Percentiles rank a stretch among this genome's conserved stretches.
Conservation (phyloP, 1,284 basidiomycete species). For the Sporisorium scitamineum region DNA sequence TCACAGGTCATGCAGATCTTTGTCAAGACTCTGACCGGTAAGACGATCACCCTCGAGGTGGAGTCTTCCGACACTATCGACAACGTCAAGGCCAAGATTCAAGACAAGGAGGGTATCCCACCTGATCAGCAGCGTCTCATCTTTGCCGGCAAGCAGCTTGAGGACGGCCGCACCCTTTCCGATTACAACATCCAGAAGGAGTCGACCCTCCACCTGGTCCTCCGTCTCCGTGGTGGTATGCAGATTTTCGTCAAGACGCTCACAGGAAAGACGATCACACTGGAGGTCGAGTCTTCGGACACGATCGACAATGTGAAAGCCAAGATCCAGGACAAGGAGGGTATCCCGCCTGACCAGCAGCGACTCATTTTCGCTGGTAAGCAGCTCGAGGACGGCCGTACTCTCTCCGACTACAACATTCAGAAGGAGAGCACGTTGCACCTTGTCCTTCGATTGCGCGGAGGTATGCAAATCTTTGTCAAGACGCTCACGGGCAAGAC, state of each 20-base stretch:
- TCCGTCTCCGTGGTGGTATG: conserved; percentile 67
- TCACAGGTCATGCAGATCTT: conserved; percentile 63
- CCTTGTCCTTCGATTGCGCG: conserved; percentile 64
- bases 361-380: conserved; percentile 72
- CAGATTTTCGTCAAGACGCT: conserved; percentile 75
- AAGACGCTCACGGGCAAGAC: conserved; percentile 64
- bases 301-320: conserved; percentile 85
- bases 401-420: conserved; percentile 71
- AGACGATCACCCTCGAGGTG: conserved; percentile 94
- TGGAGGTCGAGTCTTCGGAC: conserved; percentile 88
- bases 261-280: conserved; percentile 97
- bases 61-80: conserved; percentile 93
- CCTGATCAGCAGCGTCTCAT: conserved; percentile 72
- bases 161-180: conserved; percentile 71
- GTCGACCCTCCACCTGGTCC: conserved; percentile 62
- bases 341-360: conserved; percentile 71
- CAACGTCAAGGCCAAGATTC: conserved; percentile 74
- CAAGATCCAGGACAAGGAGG: conserved; percentile 69
- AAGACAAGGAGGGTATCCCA: conserved; percentile 69
- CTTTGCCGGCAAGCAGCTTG: conserved; percentile 72
- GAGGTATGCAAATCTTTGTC: conserved; percentile 65
- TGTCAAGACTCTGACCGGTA: conserved; percentile 85
- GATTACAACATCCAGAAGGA: conserved; percentile 71
- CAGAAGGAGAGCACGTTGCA: conserved; percentile 67
- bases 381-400: conserved; percentile 71